Base-by-base conservation (phyloP, 1,284 basidiomycete genomes). In the Boletus smithii region DNA sequence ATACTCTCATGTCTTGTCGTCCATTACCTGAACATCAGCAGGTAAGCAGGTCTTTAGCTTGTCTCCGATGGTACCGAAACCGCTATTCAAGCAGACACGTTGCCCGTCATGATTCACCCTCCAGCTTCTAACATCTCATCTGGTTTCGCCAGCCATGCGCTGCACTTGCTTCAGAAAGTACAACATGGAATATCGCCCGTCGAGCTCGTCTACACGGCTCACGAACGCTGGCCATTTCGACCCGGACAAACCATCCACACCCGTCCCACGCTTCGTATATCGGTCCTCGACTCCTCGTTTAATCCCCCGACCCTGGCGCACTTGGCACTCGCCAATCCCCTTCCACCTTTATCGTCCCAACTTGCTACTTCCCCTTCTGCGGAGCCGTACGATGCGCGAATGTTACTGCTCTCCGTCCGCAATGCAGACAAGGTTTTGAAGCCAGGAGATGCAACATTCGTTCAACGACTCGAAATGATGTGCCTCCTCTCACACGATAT, bases 271-370 rank as follows among this genome's bases (percentile, higher is more conserved):
- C 62, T 83, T 26, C 71, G 67, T 26, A 72, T 89, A 40, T 76
- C 83, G 8, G 76, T 97, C 16, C 77, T 98, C 29, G 95, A 98
- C 61, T 88, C 92, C 0, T 95, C 91, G 1, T 98, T 94, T 72
- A 97, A 99, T 60, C 95, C 95, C 2, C 95, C 95, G 0, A 93
- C 91, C 0, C 67, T 77, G 10, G 93, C 95, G 0, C 95, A 99
- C 63, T 76, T 88, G 46, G 85, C 88, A 0, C 81, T 97, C 37
- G 83, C 83, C 16, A 77, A 75, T 47, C 71, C 74, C 4, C 60
- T 51, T 2, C 67, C 66, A 18, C 73, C 74, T 1, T 57, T 46
- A 44, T 43, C 23, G 22, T 1, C 42, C 20, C 24, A 33, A 22
- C 26, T 32, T 47, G 20, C 44, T 10, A 44, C 55, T 9, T 33